Percentiles rank a stretch among this genome's conserved stretches.
These are phyloP conservation scores for Canavalia gladiata DNA, from an alignment of 306 rosid species.

Conservation along the genomic window DNA sequence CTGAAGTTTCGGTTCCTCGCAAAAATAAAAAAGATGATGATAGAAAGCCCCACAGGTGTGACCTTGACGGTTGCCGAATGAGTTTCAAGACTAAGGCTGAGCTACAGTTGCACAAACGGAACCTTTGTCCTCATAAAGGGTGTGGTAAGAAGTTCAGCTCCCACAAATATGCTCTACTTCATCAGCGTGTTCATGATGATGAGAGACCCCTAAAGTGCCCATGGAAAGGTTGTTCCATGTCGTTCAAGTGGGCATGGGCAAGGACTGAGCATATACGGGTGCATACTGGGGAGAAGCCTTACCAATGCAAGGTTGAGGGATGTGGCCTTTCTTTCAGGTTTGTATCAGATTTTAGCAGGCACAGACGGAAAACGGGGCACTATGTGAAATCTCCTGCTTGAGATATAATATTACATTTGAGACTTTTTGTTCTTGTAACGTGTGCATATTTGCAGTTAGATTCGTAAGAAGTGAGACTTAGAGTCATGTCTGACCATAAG, in stretches of 20 bases:
- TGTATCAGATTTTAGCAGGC: slow-evolving; percentile 94
- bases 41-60: slow-evolving; percentile 67
- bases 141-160: slow-evolving; percentile 95
- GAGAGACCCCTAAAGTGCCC: slow-evolving; percentile 97
- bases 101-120: slow-evolving; percentile 78
- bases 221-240: slow-evolving; percentile 97
- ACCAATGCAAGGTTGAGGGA: slow-evolving; percentile 83
- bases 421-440: slow-evolving; percentile 44
- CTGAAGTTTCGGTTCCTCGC: slow-evolving; percentile 48
- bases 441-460: slow-evolving; percentile 58
- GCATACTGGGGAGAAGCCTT: slow-evolving; percentile 97
- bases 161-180: slow-evolving; percentile 87
- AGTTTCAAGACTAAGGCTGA: slow-evolving; percentile 77
- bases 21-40: slow-evolving; percentile 58
- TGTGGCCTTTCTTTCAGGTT: slow-evolving; percentile 95
- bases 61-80: slow-evolving; percentile 87
- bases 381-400: slow-evolving; percentile 61
- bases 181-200: slow-evolving; percentile 89
- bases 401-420: slow-evolving; percentile 42
- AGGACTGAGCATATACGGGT: slow-evolving; percentile 95
- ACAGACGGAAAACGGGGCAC: slow-evolving; percentile 94
- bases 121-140: slow-evolving; percentile 88
- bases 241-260: slow-evolving; percentile 99
- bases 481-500: slow-evolving; percentile 48
- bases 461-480: slow-evolving; percentile 42